These are phyloP conservation scores for Dioscorea dumetorum DNA, from an alignment of 106 monocot genomes.

Conservation along the genomic window DNA sequence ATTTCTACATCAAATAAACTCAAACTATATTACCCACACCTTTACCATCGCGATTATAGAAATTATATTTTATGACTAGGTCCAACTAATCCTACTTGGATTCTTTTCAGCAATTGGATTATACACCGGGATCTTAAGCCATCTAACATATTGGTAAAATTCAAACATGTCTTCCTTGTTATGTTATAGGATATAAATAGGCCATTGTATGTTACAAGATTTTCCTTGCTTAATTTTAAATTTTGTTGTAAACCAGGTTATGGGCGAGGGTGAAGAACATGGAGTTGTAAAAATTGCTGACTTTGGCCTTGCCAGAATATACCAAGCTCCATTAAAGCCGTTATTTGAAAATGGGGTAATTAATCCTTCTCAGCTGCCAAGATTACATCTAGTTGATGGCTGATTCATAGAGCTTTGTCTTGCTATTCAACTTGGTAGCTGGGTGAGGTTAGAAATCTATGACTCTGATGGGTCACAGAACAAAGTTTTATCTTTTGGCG, in stretches of 20 bases:
- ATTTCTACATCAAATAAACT: background rate
- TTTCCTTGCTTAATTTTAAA: slow-evolving; percentile 7
- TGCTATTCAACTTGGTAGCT: too few species aligned
- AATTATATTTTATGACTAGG: slow-evolving; percentile 4
- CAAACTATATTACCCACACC: background rate
- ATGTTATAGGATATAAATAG: too few species aligned
- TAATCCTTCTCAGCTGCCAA: background rate
- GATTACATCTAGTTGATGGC: too few species aligned
- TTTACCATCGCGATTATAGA: background rate
- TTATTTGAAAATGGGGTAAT: slow-evolving; percentile 94
- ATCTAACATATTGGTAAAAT: slow-evolving; percentile 90
- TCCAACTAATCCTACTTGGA: too few species aligned
- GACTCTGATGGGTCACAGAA: too few species aligned
- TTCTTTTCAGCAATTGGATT: slow-evolving; percentile 89
- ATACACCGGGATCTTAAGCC: slow-evolving; percentile 99
- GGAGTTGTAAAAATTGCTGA: slow-evolving; percentile 98
- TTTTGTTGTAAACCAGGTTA: slow-evolving; percentile 52
- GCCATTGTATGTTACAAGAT: too few species aligned
- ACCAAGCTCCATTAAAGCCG: slow-evolving; percentile 97
- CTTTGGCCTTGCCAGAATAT: slow-evolving; percentile 99
- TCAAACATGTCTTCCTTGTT: background rate
- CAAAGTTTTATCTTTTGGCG: too few species aligned
- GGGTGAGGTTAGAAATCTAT: too few species aligned
- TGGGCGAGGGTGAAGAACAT: slow-evolving; percentile 97
- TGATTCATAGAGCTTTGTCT: too few species aligned